Base-by-base conservation (phyloP, 257 asterid species). In the Osmanthus fragrans region DNA sequence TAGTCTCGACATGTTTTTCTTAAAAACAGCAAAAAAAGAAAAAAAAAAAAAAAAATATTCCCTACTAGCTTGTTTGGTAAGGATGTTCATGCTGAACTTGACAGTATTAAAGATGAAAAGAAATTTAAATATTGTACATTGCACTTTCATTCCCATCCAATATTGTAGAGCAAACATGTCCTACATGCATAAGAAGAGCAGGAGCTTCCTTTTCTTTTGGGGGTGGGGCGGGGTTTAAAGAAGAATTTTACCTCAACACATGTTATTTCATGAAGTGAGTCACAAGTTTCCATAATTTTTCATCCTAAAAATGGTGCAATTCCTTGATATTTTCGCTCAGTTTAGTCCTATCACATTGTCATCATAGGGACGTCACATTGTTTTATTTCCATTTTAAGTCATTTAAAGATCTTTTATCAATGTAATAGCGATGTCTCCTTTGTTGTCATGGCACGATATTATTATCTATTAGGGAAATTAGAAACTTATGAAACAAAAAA, bases 141-240 rank as follows among this genome's bases (percentile, higher is more conserved):
- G 65, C 25, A n/a, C 65, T 2, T 56, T 27, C 65, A 56, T 6
- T 56, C 65, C 4, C 65, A 6, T n/a, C 27, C 27, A 56, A 19
- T 7, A 56, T n/a, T 16, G 21, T 47, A 16, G 29, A 56, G 27
- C 21, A 56, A 19, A 56, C 29, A 56, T 56, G 65, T n/a, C 13
- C 25, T n/a, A 2, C 25, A 56, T n/a, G 65, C 21, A 56, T 7
- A 1, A 5, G 4, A 56, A 56, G 27, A 68, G 56, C 66, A 21
- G 37, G 65, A 42, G 9, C 5, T 7, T 51, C 72, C 33, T 27
- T 7, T 45, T 47, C 21, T 16, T 47, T 47, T 47, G 47, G 47
- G 47, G 15, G 0, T 1, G 76, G 65, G 69, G 73, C 49, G 29
- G 75, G 32, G 78, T 25, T 56, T 73, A 51, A 39, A 79, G 72